Conservation (phyloP, 2,329 filamentous ascomycete species). For the Fusarium euwallaceae region DNA sequence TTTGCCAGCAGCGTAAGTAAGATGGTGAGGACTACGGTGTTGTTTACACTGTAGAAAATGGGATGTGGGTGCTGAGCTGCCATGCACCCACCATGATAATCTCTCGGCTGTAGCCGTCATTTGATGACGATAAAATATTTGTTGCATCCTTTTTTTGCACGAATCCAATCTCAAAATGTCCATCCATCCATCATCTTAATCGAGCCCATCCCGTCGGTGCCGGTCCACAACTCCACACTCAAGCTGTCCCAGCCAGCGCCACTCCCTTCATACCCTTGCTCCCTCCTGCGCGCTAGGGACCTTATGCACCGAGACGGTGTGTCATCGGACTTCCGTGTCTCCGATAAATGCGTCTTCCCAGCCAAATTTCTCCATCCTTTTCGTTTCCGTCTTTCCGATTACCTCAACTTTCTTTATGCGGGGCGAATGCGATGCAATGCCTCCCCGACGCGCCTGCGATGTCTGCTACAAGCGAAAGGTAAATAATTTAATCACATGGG, state of each 20-base stretch:
- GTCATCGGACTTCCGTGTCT: constrained; percentile 20
- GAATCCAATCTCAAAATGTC: background rate
- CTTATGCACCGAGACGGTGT: background rate
- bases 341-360: background rate
- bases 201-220: background rate
- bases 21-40: background rate
- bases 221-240: background rate
- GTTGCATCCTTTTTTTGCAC: background rate
- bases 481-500: background rate
- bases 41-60: background rate
- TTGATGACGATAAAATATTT: background rate
- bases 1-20: too few species aligned
- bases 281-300: background rate
- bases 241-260: background rate
- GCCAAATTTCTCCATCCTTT: background rate
- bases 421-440: constrained; percentile 28
- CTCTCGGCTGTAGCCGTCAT: background rate
- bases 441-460: constrained; percentile 38
- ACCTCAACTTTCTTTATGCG: constrained; percentile 15
- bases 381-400: constrained; percentile 38
- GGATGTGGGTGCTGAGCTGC: background rate
- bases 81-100: background rate
- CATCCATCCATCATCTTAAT: background rate
- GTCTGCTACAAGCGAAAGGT: constrained; percentile 41
- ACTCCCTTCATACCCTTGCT: background rate